A percentile compares a stretch with the other conserved stretches of the same genome.
Evolutionary conservation across 495 filamentous ascomycete genomes (phyloP).

Genomic region (Lichina pygmaea): DNA sequence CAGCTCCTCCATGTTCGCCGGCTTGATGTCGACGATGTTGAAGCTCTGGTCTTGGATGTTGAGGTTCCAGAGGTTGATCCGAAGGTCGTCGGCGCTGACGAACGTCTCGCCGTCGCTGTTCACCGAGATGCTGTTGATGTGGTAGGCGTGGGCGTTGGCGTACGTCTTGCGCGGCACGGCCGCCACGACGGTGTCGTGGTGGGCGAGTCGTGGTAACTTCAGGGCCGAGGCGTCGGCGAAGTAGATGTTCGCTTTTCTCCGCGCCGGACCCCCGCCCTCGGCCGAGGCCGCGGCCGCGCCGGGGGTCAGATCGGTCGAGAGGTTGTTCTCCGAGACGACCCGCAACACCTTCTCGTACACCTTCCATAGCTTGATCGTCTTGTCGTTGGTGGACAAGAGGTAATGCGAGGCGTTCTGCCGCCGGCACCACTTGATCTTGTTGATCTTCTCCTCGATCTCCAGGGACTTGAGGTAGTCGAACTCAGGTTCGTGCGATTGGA

Average conservation of each 20-base stretch:
- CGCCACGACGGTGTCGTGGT: conserved; percentile 95
- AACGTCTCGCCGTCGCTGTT: conserved; percentile 99
- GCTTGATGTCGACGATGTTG: conserved; percentile 99
- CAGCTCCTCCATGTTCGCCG: conserved; percentile 97
- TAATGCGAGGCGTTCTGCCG: conserved; percentile 97
- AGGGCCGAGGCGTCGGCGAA: conserved; percentile 63
- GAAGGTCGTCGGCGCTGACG: conserved; percentile 90
- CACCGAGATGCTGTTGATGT: conserved; percentile 99
- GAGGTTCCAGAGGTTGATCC: conserved; percentile 96
- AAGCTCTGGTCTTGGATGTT: conserved; percentile 99
- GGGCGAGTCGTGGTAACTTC: conserved; percentile 83
- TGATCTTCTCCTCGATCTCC: conserved; percentile 99
- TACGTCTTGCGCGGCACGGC: conserved; percentile 89
- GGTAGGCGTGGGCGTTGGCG: conserved; percentile 94
- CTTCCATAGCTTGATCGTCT: conserved; percentile 99
- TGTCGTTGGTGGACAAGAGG: conserved; percentile 94
- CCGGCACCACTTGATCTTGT: conserved; percentile 99
- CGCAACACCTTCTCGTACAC: conserved; percentile 98
- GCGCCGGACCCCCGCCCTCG: conserved; percentile 46
- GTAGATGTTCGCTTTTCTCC: conserved; percentile 34
- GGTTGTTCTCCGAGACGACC: conserved; percentile 95
- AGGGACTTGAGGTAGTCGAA: conserved; percentile 98
- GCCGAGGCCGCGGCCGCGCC: conserved; percentile 27
- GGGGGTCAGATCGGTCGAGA: conserved; percentile 81
- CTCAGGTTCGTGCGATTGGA: conserved; percentile 96